Base-by-base conservation (phyloP, 1,284 basidiomycete species). In the Marasmius oreades region DNA sequence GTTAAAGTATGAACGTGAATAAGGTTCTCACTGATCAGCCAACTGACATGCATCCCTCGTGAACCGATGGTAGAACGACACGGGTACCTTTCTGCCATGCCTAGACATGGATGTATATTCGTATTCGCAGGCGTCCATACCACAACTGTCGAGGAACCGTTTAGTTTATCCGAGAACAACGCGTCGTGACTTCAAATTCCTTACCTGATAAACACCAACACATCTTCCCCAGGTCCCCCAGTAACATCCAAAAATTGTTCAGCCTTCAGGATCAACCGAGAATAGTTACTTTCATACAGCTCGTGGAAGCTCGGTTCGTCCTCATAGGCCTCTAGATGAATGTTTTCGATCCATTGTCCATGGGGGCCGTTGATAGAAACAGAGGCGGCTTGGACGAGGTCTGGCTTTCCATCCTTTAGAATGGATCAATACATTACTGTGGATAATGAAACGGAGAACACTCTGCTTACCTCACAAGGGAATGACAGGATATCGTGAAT, bases 81-180 rank as follows among this genome's bases (percentile, higher is more conserved):
- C 80, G 0, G 96, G 96, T 0, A 98, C 94, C 60, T 89, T 88
- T n/a, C 94, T 86, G 48, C 85, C 81, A 69, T 98, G 96, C 7
- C 96, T 78, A 46, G 93, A 93, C 96, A 99, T 99, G 5, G 87
- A 89, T 3, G 84, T 76, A 62, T 91, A 88, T 67, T 99, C 95
- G 69, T 98, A 92, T 65, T 95, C 89, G 58, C 89, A 93, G 0
- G 95, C 95, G 64, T 98, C 96, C 71, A 98, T 95, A 1, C 96
- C 96, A 59, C 86, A 90, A 61, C 88, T 88, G 1, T 14, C 1
- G 26, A 48, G 33, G 8, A 12, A 48, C 6, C 28, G 33, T n/a
- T 20, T n/a, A 34, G 24, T 51, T 61, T 22, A 24, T 11, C 11
- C n/a, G 5, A 23, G 16, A 20, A 50, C 16, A 36, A 37, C 11